Evolutionary conservation across 1,139 yeast genomes (phyloP), one percentile per base, ranked within the genome.

Genomic region (Magnusiomyces sp.): DNA sequence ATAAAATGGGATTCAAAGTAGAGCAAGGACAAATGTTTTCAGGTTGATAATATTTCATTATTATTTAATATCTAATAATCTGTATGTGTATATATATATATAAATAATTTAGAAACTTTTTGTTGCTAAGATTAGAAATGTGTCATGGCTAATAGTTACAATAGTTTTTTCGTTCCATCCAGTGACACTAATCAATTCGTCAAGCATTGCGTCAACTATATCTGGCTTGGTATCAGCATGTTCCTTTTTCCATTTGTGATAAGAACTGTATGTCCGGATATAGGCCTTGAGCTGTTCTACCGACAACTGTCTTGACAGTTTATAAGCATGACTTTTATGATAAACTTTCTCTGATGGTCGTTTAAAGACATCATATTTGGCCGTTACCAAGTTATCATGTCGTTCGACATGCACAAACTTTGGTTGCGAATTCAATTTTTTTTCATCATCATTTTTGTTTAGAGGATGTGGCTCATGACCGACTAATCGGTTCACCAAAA

Each of bases 241-340:
- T 31, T 57, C 64, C 47, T 67, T 65, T 62, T 73, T 73, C 89
- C 94, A 85, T 13, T 72, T 70, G 62, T 81, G 86, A 60, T 80
- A 80, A 5, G 86, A 80, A 59, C 92, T 83, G 78, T 83, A 81
- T 3, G 90, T 81, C 46, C 71, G 69, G 38, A 81, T 70, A 58
- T 83, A 81, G 6, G 67, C 67, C 19, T 68, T 63, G 57, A 76
- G 76, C 40, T 72, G 72, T 5, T 57, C 60, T 52, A 84, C 59
- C 1, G 76, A 70, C 36, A 57, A 60, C 5, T 11, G 39, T 31
- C 44, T 45, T 13, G 11, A 29, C 27, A 51, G 31, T 3, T 43
- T 42, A 36, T 48, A 48, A 6, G 19, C 40, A 27, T 42, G 33
- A 20, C 49, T 47, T 10, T 42, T 31, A 10, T 29, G 37, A 5